Conservation (phyloP, 1,284 basidiomycete species). For the Pseudozyma tsukubaensis region DNA sequence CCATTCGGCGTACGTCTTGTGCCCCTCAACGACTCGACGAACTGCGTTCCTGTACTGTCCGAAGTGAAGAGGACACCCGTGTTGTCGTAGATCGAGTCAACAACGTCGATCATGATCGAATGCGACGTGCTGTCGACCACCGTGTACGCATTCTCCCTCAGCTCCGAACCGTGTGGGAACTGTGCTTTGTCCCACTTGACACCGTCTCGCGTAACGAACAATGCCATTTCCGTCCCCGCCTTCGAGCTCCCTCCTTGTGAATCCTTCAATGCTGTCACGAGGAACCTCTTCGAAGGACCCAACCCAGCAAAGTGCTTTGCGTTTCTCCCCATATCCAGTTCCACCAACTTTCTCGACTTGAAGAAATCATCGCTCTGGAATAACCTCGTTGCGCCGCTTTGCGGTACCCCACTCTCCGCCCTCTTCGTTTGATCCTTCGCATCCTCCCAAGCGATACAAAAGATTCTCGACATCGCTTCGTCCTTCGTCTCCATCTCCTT, state of each 20-base stretch:
- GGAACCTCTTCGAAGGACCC: constrained; percentile 58
- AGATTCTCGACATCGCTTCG: constrained; percentile 55
- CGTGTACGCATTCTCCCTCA: constrained; percentile 92
- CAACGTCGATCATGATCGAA: constrained; percentile 91
- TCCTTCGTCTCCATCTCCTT: constrained; percentile 42
- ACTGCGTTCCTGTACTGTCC: constrained; percentile 93
- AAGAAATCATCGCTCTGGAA: constrained; percentile 66
- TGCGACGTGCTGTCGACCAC: constrained; percentile 92
- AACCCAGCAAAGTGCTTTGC: constrained; percentile 63
- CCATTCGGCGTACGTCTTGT: constrained; percentile 89
- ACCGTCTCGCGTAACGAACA: constrained; percentile 62
- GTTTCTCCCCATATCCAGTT: constrained; percentile 58
- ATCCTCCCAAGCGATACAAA: constrained; percentile 66
- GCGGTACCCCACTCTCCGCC: neutral
- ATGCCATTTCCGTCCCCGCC: constrained; percentile 55
- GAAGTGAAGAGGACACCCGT: constrained; percentile 93
- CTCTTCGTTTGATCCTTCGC: constrained; percentile 13
- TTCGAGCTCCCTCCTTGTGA: constrained; percentile 37
- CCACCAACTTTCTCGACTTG: constrained; percentile 48
- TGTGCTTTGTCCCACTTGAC: constrained; percentile 59
- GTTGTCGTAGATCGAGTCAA: constrained; percentile 71
- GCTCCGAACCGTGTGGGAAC: constrained; percentile 85
- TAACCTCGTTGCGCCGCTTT: constrained; percentile 41
- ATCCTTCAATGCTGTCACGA: constrained; percentile 64
- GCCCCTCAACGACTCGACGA: constrained; percentile 88